Conservation (phyloP, 2,329 filamentous ascomycete genomes). For the Penicillium corylophilum region DNA sequence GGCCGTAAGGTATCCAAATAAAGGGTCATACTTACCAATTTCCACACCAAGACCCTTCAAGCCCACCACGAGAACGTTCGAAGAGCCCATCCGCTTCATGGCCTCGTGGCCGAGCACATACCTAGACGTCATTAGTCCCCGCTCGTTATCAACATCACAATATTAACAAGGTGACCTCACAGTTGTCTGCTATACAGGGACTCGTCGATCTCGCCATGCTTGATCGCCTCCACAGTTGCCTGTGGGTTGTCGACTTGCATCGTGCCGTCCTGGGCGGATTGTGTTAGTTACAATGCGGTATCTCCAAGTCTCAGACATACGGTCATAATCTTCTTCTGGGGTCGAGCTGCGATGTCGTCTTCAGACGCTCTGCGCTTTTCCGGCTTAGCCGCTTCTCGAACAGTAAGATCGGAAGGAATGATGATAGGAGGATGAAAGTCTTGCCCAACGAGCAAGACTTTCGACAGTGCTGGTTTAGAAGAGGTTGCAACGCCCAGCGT, state of each 20-base stretch:
- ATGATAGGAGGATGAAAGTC: conserved; percentile 42
- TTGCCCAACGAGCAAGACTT: conserved; percentile 44
- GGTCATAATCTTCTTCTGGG: conserved; percentile 55
- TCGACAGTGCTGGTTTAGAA: conserved; percentile 29
- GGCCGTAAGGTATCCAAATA: background rate
- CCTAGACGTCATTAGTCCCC: conserved; percentile 28
- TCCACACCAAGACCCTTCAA: conserved; percentile 94
- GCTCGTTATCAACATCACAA: background rate
- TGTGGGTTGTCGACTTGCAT: conserved; percentile 63
- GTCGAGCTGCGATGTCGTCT: conserved; percentile 47
- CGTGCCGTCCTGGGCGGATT: conserved; percentile 47
- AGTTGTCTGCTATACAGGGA: conserved; percentile 67
- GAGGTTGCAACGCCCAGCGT: conserved; percentile 28
- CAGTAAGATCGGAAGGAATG: conserved; percentile 45
- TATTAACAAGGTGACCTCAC: conserved; percentile 25
- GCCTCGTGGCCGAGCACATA: conserved; percentile 75
- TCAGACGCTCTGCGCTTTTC: conserved; percentile 54
- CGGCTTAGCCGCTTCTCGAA: conserved; percentile 49
- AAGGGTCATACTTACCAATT: conserved; percentile 55
- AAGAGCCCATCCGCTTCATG: conserved; percentile 99
- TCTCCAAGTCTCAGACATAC: conserved; percentile 32
- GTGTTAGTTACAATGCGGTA: conserved; percentile 16
- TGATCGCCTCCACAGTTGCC: conserved; percentile 60
- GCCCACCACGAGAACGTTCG: conserved; percentile 88
- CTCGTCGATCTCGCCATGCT: conserved; percentile 66